phyloP scores from a whole-genome alignment of 2,329 filamentous ascomycete genomes.

The Amylocarpus encephaloides region DNA sequence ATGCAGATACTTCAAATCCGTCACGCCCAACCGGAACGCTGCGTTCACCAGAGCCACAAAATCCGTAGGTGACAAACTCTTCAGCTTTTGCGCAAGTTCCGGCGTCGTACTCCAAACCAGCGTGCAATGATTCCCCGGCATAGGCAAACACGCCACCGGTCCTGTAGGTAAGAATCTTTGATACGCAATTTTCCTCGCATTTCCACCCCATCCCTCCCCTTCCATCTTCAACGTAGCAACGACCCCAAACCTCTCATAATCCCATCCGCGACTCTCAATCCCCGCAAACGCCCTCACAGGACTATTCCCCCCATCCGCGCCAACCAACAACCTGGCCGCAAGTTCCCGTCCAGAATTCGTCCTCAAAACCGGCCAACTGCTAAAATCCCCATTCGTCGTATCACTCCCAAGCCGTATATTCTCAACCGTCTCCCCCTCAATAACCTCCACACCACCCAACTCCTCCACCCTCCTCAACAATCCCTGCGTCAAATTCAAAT shows the following conservation, averaged over 20 bases:
- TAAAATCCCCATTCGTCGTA: constrained; percentile 65
- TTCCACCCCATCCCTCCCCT: constrained; percentile 48
- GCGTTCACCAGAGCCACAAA: constrained; percentile 89
- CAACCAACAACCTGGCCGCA: constrained; percentile 77
- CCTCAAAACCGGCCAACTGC: constrained; percentile 79
- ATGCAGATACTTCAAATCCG: constrained; percentile 81
- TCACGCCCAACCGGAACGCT: constrained; percentile 73
- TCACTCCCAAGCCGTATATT: constrained; percentile 70
- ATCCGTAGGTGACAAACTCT: constrained; percentile 63
- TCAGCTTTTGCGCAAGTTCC: constrained; percentile 69
- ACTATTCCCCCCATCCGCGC: constrained; percentile 91
- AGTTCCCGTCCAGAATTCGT: constrained; percentile 60
- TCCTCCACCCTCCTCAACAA: constrained; percentile 66
- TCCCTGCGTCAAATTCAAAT: constrained; percentile 77
- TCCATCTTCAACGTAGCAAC: constrained; percentile 81
- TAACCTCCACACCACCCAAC: constrained; percentile 61
- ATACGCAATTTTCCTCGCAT: constrained; percentile 69
- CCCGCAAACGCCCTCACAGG: constrained; percentile 85
- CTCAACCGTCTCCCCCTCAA: constrained; percentile 72
- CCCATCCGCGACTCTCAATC: constrained; percentile 84
- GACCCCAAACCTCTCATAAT: constrained; percentile 84
- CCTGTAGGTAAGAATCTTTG: constrained; percentile 92
- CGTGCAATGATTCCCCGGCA: constrained; percentile 76
- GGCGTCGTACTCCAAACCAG: constrained; percentile 94
- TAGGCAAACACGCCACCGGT: constrained; percentile 82